Base-by-base conservation (phyloP, 148 eudicot genomes). In the Amaranthus palmeri region DNA sequence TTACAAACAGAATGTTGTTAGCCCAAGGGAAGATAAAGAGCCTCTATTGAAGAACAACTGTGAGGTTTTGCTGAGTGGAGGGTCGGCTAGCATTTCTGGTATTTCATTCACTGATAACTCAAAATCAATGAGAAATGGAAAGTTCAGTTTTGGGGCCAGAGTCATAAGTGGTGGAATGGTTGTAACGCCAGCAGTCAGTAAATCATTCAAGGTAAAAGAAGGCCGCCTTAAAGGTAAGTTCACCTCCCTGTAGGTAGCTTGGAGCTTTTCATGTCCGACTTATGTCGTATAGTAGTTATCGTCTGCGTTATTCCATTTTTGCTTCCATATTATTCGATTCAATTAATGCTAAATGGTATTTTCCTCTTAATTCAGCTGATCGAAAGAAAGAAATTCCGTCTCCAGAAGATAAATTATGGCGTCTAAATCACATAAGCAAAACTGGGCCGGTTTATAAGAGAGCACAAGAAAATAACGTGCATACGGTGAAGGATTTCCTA, bases 31-130 rank as follows among this genome's bases (percentile, higher is more conserved):
- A 58, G 88, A 75, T 71, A 86, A 76, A 72, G 76, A 66, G 61
- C 71, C 85, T 14, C 74, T 88, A 52, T 77, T 88, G 45, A 74
- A 52, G 66, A 89, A 86, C n/a, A 70, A 81, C 66, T 65, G 7
- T 9, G 80, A 68, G 69, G 43, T 67, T 43, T 42, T 62, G 2
- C 80, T 89, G 60, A 67, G 48, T 52, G 77, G 78, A 14, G 96
- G 96, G 15, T 80, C 63, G 70, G 88, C 83, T 65, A 46, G 50
- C 6, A 77, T 86, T 3, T 60, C 79, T 41, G 77, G 82, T 25
- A 36, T 90, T n/a, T 51, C 57, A 42, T 84, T 90, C 70, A 86
- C 92, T 1, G 96, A 89, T 64, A 87, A 87, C 74, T 88, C 90
- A 40, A 90, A 79, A 55, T 80, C 81, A 83, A 8, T 72, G 40